Evolutionary conservation across 164 flowering plant genomes (phyloP), one percentile per base, ranked within the genome.

Genomic region (Annona cherimola): DNA sequence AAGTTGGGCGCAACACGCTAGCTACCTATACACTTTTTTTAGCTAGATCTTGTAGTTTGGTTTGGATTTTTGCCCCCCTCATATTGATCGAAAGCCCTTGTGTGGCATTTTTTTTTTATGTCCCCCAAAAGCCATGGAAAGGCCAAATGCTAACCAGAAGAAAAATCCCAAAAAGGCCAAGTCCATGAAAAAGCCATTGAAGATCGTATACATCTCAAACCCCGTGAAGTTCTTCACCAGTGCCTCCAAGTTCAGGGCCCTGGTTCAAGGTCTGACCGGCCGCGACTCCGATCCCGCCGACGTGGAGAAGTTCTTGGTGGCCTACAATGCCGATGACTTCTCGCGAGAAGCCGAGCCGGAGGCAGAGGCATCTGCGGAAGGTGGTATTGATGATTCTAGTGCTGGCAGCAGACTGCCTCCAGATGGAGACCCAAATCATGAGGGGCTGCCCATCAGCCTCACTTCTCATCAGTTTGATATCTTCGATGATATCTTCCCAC

Each of bases 211-310:
- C 84, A 90, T 93, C 42, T 88, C 93, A 3, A 87, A 77, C 73
- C 98, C 98, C n/a, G 82, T 89, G 90, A 93, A 85, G 87, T 88
- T 91, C 39, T 79, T 83, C 75, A 81, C 91, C 0, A 80, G 87
- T 54, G 93, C 87, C 8, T 84, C 95, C 1, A 73, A 85, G 68
- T 93, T 93, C 69, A 79, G 89, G 62, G 84, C 92, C 45, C 74
- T 85, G 7, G 98, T 93, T 5, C 98, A 93, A 73, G 85, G 86
- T 68, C 95, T 93, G 79, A 93, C 98, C 12, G 98, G 98, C 11
- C 67, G 40, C 18, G 73, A 70, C 73, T 70, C 73, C 26, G 73
- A 70, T 44, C 63, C 44, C 11, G 67, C 46, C 4, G 73, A 69
- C 67, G 19, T 46, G 63, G 42, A 20, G 55, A 41, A 69, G 39